phyloP scores from a whole-genome alignment of 1,139 yeast species.

The Scheffersomyces illinoinensis region DNA sequence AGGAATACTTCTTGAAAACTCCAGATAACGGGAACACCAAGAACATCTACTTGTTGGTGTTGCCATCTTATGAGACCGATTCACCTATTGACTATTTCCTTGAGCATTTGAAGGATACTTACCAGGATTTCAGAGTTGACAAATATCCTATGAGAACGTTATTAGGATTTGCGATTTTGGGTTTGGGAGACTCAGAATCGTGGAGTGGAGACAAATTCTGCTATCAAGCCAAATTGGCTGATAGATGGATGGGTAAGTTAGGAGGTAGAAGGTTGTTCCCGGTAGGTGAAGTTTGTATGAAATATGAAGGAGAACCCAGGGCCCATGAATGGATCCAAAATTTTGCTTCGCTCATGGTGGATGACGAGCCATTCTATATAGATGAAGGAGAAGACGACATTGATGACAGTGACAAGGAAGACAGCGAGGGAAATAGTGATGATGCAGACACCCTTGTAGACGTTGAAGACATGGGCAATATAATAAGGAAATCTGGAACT shows the following conservation, averaged over 20 bases:
- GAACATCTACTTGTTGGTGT: slow-evolving; percentile 68
- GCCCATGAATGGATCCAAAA: slow-evolving; percentile 68
- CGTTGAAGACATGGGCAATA: slow-evolving; percentile 81
- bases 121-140: slow-evolving; percentile 82
- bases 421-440: slow-evolving; percentile 50
- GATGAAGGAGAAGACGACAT: slow-evolving; percentile 37
- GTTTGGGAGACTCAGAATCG: slow-evolving; percentile 84
- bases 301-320: slow-evolving; percentile 61
- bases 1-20: slow-evolving; percentile 72
- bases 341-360: slow-evolving; percentile 59
- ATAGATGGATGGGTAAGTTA: slow-evolving; percentile 72
- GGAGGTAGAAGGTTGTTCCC: slow-evolving; percentile 88
- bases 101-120: slow-evolving; percentile 77
- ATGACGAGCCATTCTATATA: slow-evolving; percentile 63
- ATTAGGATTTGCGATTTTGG: slow-evolving; percentile 82
- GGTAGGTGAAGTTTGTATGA: slow-evolving; percentile 81
- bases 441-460: slow-evolving; percentile 56
- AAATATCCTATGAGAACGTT: slow-evolving; percentile 69
- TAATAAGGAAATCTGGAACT: slow-evolving; percentile 42
- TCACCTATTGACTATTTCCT: slow-evolving; percentile 88
- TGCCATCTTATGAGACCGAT: slow-evolving; percentile 92
- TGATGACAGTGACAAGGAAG: slow-evolving; percentile 42
- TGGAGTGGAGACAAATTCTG: slow-evolving; percentile 82
- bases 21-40: slow-evolving; percentile 43
- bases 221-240: slow-evolving; percentile 79